Base-by-base conservation (phyloP, 306 rosid species). In the Medicago ruthenica region DNA sequence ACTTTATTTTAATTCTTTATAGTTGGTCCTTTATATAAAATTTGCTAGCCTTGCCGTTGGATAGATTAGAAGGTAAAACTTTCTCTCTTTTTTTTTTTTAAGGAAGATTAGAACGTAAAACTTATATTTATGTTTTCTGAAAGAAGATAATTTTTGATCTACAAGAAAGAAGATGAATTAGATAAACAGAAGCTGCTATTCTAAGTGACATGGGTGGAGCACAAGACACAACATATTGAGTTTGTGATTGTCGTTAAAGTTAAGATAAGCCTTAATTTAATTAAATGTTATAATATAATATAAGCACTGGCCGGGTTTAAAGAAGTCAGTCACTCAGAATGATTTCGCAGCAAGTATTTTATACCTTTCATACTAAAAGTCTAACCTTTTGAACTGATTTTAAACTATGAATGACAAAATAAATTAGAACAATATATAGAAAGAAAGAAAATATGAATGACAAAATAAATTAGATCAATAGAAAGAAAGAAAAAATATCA, bases 141-240 rank as follows among this genome's bases (percentile, higher is more conserved):
- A 78, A 45, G 50, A 55, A 76, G 59, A 76, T 21, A 45, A 6
- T 27, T 59, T 59, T 24, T 13, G 12, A 13, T 13, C 2, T 1
- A 60, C 7, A 13, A 13, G 27, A 60, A 60, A 27, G 7, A 14
- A 14, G 14, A 14, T 13, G 15, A 60, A 54, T 36, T 57, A 63
- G 22, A 82, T 76, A 55, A 68, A 51, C 0, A 60, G 64, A 81
- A 78, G 61, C 16, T 74, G 85, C 10, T 37, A 77, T 62, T 36
- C 68, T 36, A 60, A 83, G 87, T 58, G 64, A 84, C 50, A 68
- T 59, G 83, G 82, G 89, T 78, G 90, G 73, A 90, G 87, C 96
- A 88, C 91, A 72, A 90, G 89, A 85, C 83, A 84, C 63, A 85
- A 83, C 90, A 83, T 88, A 81, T 88, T 79, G 85, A 87, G 89